Evolutionary conservation across 495 filamentous ascomycete species (phyloP), one percentile per base, ranked within the genome.

Genomic region (Penicillium atrosanguineum): DNA sequence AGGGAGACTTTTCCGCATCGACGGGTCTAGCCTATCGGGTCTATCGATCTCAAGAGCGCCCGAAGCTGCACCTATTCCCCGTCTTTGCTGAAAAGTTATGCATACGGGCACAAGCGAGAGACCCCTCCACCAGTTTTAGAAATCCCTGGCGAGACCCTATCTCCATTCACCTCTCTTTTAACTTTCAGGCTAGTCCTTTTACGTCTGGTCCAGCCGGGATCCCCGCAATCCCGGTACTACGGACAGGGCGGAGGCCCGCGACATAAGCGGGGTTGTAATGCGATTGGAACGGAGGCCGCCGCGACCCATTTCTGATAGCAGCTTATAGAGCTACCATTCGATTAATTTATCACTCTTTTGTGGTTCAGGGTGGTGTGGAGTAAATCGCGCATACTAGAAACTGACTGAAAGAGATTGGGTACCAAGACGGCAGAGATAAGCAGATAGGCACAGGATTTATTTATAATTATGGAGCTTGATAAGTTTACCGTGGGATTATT

Each of bases 351-450:
- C 26, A 28, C 26, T 28, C 4, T 4, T 28, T 4, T 28, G 26
- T 7, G 26, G 26, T 28, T 7, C 26, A 28, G 26, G 26, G 26
- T 28, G 4, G 8, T 39, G 37, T 16, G 37, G 37, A 39, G 28
- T 39, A 39, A 18, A 39, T 39, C 6, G 15, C 37, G 4, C 89
- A 14, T 68, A 28, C 7, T 28, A 28, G 26, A 28, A 28, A 31
- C 28, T 23, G 23, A 23, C 5, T 23, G 4, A 31, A 31, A 9
- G 28, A 31, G 11, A 31, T 31, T 12, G 28, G 28, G 7, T 31
- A 12, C 28, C 28, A 31, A 31, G 7, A 12, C 11, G 7, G 3
- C 7, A 9, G 3, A 31, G 7, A 31, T 31, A 9, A 31, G 28
- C 7, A 9, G 28, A 31, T 31, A 9, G 11, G 7, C 28, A 31